Base-by-base conservation (phyloP, 208 protist species). In the Wallacemonas sp. region DNA sequence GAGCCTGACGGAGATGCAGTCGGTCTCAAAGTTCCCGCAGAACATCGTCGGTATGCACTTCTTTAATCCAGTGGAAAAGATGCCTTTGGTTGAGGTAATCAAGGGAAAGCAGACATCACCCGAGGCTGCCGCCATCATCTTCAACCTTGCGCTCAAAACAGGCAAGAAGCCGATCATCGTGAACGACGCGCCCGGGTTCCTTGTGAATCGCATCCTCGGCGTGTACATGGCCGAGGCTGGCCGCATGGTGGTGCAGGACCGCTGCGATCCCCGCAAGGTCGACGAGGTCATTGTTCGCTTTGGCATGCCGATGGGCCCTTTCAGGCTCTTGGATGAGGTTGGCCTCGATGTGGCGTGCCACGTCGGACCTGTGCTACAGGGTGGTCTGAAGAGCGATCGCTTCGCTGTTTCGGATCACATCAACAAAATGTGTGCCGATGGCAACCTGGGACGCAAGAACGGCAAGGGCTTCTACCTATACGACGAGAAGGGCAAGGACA, bases 11-110 rank as follows among this genome's bases (percentile, higher is more conserved):
- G 85, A 98, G 70, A 78, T 98, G 69, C 88, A 93, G 57, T 72
- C 60, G 8, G 86, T 75, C 33, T 80, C 84, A 27, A 82, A 80
- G 66, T 78, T 78, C 66, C 91, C 92, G 29, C 55, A 88, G 54
- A 81, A 84, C 52, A 84, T 98, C 63, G 81, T 97, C 57, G 94
- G 94, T 63, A 97, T 98, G 91, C 94, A 98, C 74, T 98, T 97
- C 73, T 98, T 98, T 84, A 96, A 94, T 71, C 94, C 94, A 9
- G 94, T 98, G 10, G 62, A 83, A 24, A 97, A 95, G 73, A 98
- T 98, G 94, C 91, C 87, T 17, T 66, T 98, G 26, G 80, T 98
- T 21, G 94, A 98, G 78, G 87, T 98, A 17, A 95, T 98, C 57
- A 81, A 80, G 33, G 81, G 81, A n/a, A 87, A 85, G 61, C 26